Base-by-base conservation (phyloP, 805 yeast genomes). In the Saccharomycopsis sp. region DNA sequence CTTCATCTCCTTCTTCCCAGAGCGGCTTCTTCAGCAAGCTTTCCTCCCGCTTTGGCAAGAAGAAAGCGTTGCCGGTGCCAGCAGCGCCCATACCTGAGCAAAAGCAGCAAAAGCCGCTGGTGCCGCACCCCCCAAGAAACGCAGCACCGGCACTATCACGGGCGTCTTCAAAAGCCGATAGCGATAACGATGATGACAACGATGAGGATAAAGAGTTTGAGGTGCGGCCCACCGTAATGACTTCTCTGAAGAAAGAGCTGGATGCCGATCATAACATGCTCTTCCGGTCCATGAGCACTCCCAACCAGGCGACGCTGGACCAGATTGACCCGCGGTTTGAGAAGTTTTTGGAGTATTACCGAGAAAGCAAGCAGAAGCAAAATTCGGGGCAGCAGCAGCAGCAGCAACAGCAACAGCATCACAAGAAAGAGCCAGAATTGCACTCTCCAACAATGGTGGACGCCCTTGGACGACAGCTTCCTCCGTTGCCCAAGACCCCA, bases 401-500 rank as follows among this genome's bases (percentile, higher is more conserved):
- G 18, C 12, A n/a, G 5, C 27, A 8, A 21, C 34, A 5, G 19
- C 9, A 5, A 13, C 25, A 26, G 34, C 12, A 12, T 15, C n/a
- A 7, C 20, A 10, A 16, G 20, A 10, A 22, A n/a, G n/a, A n/a
- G n/a, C n/a, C n/a, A n/a, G n/a, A n/a, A n/a, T n/a, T n/a, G n/a
- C n/a, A n/a, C n/a, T 56, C 55, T 10, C 53, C 54, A 34, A 46
- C 56, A 2, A 45, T 52, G 1, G 54, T 61, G 23, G 71, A 66
- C 43, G 58, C 52, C 1, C 59, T 58, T 25, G 71, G 70, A 1
- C 64, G 71, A 48, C 68, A 67, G 5, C 57, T 74, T 6, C 80
- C 79, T 2, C 57, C 71, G 3, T 77, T 72, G 51, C 78, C 78
- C 2, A 54, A 53, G 18, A 52, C 43, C 36, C 66, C 77, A 2